Evolutionary conservation across 1,284 basidiomycete species (phyloP), one percentile per base, ranked within the genome.

Genomic region (Microstroma glucosiphilum): DNA sequence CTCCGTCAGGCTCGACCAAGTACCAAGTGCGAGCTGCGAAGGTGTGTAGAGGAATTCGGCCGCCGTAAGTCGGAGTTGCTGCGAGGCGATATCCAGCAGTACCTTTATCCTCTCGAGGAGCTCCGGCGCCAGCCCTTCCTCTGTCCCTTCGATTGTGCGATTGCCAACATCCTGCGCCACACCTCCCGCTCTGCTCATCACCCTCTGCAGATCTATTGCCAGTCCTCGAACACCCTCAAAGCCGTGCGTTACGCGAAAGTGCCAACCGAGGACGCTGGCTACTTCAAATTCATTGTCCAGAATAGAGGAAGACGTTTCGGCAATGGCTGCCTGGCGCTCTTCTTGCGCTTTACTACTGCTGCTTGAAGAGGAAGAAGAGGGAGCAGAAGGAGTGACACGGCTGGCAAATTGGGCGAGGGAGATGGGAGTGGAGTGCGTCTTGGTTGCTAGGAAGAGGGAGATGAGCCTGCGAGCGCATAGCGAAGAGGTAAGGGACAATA

Each of bases 351-450:
- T 25, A 67, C 66, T 1, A 69, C 71, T 7, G 79, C 63, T 25
- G 69, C 4, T 4, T 3, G 30, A 37, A 9, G 30, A 37, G 30
- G 30, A 37, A 9, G 30, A 37, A 9, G 30, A 37, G 30, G 30
- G 30, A 21, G 43, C 43, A 21, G 17, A 17, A 48, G 43, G 43
- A 12, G 43, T 26, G 51, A 54, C 25, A 7, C 51, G 51, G 0
- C 60, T 61, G 0, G 90, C 88, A 80, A 96, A 98, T 1, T 84
- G 81, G 66, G 92, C 89, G 60, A 97, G 83, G 1, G 91, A 87
- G 58, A 97, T 88, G 0, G 90, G 88, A 70, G 90, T 87, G 77
- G 98, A 97, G 41, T 92, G 94, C 13, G 96, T 96, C 82, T 99
- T 99, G 19, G 92, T 89, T 0, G 94, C 92, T 58, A 99, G 85